Conservation (phyloP, 2,329 filamentous ascomycete genomes). For the Xylaria sp. region DNA sequence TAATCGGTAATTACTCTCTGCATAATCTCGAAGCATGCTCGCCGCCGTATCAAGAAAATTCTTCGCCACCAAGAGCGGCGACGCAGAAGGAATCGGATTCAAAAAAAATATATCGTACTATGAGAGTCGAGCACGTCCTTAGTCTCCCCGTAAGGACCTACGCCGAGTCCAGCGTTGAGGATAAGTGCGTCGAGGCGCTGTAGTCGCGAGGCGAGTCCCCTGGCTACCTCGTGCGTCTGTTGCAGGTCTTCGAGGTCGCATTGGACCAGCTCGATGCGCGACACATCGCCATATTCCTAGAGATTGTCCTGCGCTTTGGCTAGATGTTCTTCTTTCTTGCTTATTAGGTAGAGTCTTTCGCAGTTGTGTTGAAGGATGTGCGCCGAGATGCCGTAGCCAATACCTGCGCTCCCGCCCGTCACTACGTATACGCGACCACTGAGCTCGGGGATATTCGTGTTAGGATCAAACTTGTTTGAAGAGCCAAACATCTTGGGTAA, state of each 20-base stretch:
- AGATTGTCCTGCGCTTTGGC: conserved; percentile 50
- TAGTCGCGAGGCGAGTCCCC: conserved; percentile 48
- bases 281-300: conserved; percentile 50
- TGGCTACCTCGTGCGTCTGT: conserved; percentile 52
- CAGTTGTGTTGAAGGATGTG: conserved; percentile 58
- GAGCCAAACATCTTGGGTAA: conserved; percentile 24
- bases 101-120: too few relatives aligned
- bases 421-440: conserved; percentile 49
- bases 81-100: too few relatives aligned
- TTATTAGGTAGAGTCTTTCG: conserved; percentile 53
- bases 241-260: conserved; percentile 53
- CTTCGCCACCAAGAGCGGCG: too few relatives aligned
- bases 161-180: conserved; percentile 56
- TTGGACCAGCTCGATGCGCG: conserved; percentile 51
- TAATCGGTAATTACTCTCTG: too few relatives aligned
- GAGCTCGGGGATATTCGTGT: conserved; percentile 32
- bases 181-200: conserved; percentile 53
- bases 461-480: conserved; percentile 32
- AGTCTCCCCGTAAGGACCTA: conserved; percentile 54
- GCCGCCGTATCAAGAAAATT: too few relatives aligned
- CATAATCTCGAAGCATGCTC: too few relatives aligned
- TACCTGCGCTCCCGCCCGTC: conserved; percentile 55
- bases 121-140: conserved; percentile 51
- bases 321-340: conserved; percentile 56
- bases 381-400: conserved; percentile 57